Evolutionary conservation across 495 filamentous ascomycete species (phyloP).

Genomic region (Tetracladium marchalianum): DNA sequence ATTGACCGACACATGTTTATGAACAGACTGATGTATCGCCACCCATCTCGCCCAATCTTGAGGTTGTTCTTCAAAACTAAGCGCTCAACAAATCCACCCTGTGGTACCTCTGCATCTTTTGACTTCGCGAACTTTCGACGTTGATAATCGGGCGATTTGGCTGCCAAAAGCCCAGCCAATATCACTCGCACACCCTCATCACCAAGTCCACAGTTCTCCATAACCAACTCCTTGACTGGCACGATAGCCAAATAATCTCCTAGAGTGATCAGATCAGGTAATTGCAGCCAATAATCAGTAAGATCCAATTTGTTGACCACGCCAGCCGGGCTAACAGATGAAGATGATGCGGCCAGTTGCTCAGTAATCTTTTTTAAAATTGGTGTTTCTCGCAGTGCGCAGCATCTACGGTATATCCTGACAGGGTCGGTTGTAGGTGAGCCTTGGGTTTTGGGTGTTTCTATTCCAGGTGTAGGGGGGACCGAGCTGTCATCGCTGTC

Average conservation of each 20-base stretch:
- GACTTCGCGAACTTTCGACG: conserved; percentile 25
- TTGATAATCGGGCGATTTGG: conserved; percentile 49
- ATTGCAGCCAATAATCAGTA: conserved; percentile 69
- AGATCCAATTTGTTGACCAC: conserved; percentile 75
- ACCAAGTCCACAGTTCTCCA: conserved; percentile 78
- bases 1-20: conserved; percentile 80
- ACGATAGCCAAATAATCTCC: conserved; percentile 93
- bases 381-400: conserved; percentile 83
- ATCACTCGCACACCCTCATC: conserved; percentile 81
- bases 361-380: conserved; percentile 82
- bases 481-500: conserved; percentile 34
- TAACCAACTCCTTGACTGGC: conserved; percentile 70
- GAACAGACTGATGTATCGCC: conserved; percentile 86
- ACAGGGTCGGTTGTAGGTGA: conserved; percentile 83
- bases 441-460: conserved; percentile 44
- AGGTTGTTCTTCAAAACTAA: conserved; percentile 82
- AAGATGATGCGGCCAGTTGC: conserved; percentile 63
- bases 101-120: conserved; percentile 25
- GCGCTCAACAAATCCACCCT: conserved; percentile 71
- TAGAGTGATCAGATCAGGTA: conserved; percentile 74
- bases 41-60: conserved; percentile 76
- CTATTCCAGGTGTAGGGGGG: conserved; percentile 16
- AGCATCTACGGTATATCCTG: conserved; percentile 89
- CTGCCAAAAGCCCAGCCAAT: conserved; percentile 75
- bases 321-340: conserved; percentile 50